Conservation (phyloP, 768 basidiomycete species). For the Hericium alpestre region DNA sequence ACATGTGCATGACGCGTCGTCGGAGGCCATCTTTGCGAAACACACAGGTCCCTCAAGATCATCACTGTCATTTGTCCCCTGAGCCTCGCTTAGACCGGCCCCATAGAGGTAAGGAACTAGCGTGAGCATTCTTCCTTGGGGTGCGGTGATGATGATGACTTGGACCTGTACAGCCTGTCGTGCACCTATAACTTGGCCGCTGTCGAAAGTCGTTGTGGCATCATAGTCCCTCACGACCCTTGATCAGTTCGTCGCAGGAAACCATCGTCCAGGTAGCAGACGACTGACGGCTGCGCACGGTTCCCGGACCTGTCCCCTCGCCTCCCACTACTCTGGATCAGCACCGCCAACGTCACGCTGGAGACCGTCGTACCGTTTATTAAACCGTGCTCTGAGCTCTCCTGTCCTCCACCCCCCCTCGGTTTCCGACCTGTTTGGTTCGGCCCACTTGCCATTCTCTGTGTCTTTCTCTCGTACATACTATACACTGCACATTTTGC, state of each 20-base stretch:
- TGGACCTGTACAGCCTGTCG: constrained; percentile 18
- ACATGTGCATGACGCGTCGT: too few relatives aligned
- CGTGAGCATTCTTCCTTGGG: constrained; percentile 2
- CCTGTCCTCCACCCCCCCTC: constrained; percentile 15
- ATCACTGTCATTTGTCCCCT: too few relatives aligned
- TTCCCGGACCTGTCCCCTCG: constrained; percentile 8
- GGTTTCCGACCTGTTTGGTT: constrained; percentile 7
- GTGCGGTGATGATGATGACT: constrained; percentile 5
- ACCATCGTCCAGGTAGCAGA: constrained; percentile 19
- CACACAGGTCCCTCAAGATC: too few relatives aligned
- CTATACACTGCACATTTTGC: constrained; percentile 4
- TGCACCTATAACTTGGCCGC: constrained; percentile 12
- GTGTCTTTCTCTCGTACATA: constrained; percentile 26
- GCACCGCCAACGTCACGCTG: constrained; percentile 20
- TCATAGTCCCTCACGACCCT: constrained; percentile 24
- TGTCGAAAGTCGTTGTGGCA: constrained; percentile 11
- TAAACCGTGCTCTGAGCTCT: constrained; percentile 21
- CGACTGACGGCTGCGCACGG: not conserved
- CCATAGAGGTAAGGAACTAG: too few relatives aligned
- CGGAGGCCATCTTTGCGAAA: too few relatives aligned
- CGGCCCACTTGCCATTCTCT: constrained; percentile 30
- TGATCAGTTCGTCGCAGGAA: constrained; percentile 20
- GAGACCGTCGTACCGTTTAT: constrained; percentile 15
- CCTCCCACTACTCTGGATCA: constrained; percentile 8
- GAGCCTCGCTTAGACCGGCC: too few relatives aligned